Evolutionary conservation across 1,284 basidiomycete genomes (phyloP), one percentile per base, ranked within the genome.

Genomic region (Ustilago bromivora): DNA sequence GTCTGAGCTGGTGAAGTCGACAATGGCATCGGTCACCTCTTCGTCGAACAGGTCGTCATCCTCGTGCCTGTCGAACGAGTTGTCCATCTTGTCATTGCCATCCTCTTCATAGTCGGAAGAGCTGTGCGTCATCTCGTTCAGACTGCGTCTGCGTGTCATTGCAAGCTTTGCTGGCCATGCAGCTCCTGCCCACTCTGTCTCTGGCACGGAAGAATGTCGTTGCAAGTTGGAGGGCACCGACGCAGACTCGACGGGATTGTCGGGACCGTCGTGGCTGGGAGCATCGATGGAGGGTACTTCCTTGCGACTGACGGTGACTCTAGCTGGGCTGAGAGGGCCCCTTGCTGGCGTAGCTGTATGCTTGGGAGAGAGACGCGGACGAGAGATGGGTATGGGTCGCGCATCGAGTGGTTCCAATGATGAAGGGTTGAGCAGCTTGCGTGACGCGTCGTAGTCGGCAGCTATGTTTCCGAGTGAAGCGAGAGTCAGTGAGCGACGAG

Each of bases 21-120:
- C 40, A 23, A 60, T 64, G 3, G 62, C 62, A 40, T 65, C 71
- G 13, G 65, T 60, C 34, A 1, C 66, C 15, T 69, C 63, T 3
- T 66, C 57, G 38, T 64, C 57, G 10, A 52, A 47, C n/a, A 60
- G 38, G 7, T 61, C 63, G 15, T 65, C 66, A 23, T 32, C 56
- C 19, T 41, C 38, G 6, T 73, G 61, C 17, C 57, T 58, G 49
- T 66, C 59, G 54, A 62, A 65, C n/a, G 71, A 65, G 31, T 66
- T 62, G 51, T 70, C 75, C 35, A 72, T 32, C 23, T 41, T 51
- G 11, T 72, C 66, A 8, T 66, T 53, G 38, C 59, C 75, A 36
- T 70, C 75, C 53, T 77, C 75, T 35, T 77, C 75, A 51, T 70
- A 77, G 41, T 77, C 75, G 49, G 75, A 73, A 4, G 63, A 67